phyloP scores from a whole-genome alignment of 2,329 filamentous ascomycete genomes.

The Fusarium redolens region DNA sequence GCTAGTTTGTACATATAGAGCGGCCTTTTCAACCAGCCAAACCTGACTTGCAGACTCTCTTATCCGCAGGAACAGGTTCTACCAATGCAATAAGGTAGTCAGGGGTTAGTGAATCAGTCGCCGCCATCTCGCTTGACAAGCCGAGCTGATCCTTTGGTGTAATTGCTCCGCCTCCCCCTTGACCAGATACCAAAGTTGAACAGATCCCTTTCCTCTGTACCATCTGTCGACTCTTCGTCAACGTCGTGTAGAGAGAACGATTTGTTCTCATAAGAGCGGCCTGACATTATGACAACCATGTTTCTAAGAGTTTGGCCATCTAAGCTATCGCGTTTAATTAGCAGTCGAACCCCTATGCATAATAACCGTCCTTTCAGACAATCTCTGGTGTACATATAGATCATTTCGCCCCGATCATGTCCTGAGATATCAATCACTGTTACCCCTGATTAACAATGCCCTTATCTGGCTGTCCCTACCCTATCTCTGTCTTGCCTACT shows the following conservation, averaged over 20 bases:
- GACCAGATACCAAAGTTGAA: conserved; percentile 12
- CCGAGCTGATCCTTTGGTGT: conserved; percentile 25
- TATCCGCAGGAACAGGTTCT: conserved; percentile 25
- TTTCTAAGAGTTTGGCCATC: neutral
- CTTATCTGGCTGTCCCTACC: neutral
- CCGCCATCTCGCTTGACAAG: conserved; percentile 37
- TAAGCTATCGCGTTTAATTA: neutral
- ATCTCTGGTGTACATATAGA: neutral
- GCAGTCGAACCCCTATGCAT: neutral
- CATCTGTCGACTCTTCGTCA: neutral
- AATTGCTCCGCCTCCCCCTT: conserved; percentile 18
- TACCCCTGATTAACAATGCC: neutral
- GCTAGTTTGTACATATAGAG: neutral
- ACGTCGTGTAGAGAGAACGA: neutral
- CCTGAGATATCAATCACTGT: neutral
- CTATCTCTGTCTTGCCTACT: neutral
- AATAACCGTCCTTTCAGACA: neutral
- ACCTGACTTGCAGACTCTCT: neutral
- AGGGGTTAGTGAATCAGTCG: conserved; percentile 19
- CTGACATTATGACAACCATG: neutral
- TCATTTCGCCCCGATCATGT: neutral
- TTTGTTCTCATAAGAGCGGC: neutral
- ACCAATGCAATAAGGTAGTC: conserved; percentile 9
- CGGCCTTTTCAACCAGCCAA: neutral
- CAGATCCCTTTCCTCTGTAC: neutral